Base-by-base conservation (phyloP, 805 yeast species). In the Metschnikowia aberdeeniae region DNA sequence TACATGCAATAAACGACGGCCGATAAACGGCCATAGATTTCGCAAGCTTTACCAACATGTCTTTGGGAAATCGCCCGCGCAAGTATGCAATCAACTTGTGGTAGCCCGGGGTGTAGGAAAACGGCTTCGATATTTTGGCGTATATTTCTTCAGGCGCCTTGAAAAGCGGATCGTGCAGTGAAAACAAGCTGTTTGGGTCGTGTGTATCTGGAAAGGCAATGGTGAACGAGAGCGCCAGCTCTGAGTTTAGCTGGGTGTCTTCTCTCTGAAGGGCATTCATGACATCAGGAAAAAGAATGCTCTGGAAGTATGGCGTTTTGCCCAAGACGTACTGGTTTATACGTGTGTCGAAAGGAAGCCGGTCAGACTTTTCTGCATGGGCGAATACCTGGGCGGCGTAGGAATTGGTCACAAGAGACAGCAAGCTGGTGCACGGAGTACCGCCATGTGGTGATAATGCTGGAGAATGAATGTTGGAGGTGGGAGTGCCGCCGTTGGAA, bases 1-100 rank as follows among this genome's bases (percentile, higher is more conserved):
- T 87, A 56, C 95, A 86, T 3, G 97, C 97, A 56, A 90, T 89
- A 61, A 92, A 92, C 10, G 90, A 82, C 2, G 98, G 97, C 52
- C 98, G 70, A 58, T 89, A 89, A 36, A 84, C 85, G 0, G 97
- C 93, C 84, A 92, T 85, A 7, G 87, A 80, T 58, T 84, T 82
- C 1, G 96, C 89, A 82, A 93, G 84, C 44, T 82, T 77, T 45
- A 89, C 85, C 45, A 92, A 72, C 64, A 84, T 82, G 12, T 73
- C 73, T 47, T 81, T 78, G 39, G 80, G 77, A 61, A 92, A 89
- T 40, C 98, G 66, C 31, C 76, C 70, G 46, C 84, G 72, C 48
- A 92, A 68, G 60, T 90, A 90, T 9, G 81, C 76, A 55, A 87
- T 81, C 45, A 92, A 72, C 37, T 82, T 80, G 63, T 89, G 97